A percentile compares a stretch with the other conserved stretches of the same genome.
phyloP scores from a whole-genome alignment of 2,329 filamentous ascomycete genomes.

The Fonsecaea multimorphosa region DNA sequence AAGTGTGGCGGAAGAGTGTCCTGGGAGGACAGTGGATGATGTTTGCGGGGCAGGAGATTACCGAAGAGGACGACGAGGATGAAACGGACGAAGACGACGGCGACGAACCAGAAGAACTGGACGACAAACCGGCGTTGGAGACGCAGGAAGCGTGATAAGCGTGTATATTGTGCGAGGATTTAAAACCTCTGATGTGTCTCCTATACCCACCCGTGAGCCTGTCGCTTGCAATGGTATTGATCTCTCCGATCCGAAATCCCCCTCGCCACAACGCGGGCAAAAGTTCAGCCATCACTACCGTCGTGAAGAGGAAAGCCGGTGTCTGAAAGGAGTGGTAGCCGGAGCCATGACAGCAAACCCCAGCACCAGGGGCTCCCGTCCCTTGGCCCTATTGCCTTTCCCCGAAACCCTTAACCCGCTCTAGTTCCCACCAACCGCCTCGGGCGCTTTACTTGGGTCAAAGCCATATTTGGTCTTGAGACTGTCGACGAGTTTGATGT shows the following conservation, averaged over 20 bases:
- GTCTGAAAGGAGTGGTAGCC: not conserved
- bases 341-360: not conserved
- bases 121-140: not conserved
- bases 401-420: not conserved
- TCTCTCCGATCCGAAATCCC: not conserved
- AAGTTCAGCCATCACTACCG: not conserved
- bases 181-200: not conserved
- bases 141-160: not conserved
- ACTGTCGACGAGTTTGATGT: constrained; percentile 73
- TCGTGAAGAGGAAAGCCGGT: not conserved
- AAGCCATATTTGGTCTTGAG: constrained; percentile 74
- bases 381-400: too few species aligned
- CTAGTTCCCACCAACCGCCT: constrained; percentile 54
- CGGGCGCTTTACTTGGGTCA: constrained; percentile 68
- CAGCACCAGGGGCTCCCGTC: not conserved
- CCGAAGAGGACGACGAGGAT: constrained; percentile 16
- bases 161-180: not conserved
- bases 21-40: constrained; percentile 30
- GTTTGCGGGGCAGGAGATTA: constrained; percentile 34
- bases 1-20: constrained; percentile 34
- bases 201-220: not conserved
- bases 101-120: not conserved
- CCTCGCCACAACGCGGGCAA: not conserved
- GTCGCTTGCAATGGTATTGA: not conserved
- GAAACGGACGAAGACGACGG: constrained; percentile 9